These are phyloP conservation scores for Galium porrigens DNA, from an alignment of 305 asterid genomes.

Conservation along the genomic window DNA sequence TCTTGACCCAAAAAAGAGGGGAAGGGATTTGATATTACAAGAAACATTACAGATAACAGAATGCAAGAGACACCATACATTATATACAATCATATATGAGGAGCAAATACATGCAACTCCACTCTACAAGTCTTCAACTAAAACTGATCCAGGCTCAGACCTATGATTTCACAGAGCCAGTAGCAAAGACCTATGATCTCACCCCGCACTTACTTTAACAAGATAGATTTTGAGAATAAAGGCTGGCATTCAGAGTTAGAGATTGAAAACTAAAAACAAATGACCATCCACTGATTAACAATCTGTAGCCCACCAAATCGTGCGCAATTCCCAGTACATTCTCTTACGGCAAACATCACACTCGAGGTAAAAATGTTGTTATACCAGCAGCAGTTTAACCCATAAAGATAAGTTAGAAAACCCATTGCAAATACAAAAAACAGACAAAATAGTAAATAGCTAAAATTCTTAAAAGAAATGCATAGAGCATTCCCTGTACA, in stretches of 20 bases:
- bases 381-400: not conserved
- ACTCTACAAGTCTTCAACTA: not conserved
- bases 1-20: conserved; percentile 4
- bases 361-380: not conserved
- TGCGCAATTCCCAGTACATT: not conserved
- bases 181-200: too few species aligned
- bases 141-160: not conserved
- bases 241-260: not conserved
- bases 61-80: not conserved
- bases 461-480: not conserved
- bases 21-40: not conserved
- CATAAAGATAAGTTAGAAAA: not conserved
- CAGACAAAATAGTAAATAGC: too few species aligned
- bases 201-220: too few species aligned
- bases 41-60: not conserved
- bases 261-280: not conserved
- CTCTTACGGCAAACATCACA: not conserved
- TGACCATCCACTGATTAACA: not conserved
- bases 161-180: not conserved
- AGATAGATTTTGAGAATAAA: too few species aligned
- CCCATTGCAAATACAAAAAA: not conserved
- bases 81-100: not conserved
- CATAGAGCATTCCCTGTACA: not conserved
- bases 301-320: not conserved
- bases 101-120: not conserved